A percentile compares a stretch with the other conserved stretches of the same genome.
These are phyloP conservation scores for Rhododendron henanense DNA, from an alignment of 148 eudicot species.

Conservation along the genomic window DNA sequence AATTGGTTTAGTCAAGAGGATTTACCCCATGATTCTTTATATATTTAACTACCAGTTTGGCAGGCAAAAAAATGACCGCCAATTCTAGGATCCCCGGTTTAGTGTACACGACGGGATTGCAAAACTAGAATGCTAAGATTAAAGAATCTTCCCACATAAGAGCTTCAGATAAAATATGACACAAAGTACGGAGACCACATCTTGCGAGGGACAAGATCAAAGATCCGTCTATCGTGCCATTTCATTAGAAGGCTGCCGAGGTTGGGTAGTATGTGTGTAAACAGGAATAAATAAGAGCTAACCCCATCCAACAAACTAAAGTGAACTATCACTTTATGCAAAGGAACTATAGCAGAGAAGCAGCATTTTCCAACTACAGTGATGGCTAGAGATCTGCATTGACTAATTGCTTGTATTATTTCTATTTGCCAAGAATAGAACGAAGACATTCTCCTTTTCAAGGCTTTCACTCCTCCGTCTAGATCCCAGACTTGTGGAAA, in stretches of 20 bases:
- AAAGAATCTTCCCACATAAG: neutral
- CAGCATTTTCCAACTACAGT: neutral
- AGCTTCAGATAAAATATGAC: neutral
- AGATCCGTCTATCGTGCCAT: neutral
- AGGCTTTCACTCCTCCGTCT: neutral
- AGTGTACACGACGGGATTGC: neutral
- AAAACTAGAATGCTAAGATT: neutral
- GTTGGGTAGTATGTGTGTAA: neutral
- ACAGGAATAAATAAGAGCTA: neutral
- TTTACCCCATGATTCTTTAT: neutral
- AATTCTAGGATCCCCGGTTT: neutral
- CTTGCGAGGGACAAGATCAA: neutral
- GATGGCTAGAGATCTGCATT: neutral
- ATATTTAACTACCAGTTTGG: neutral
- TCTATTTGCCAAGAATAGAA: neutral
- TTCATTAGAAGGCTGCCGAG: neutral
- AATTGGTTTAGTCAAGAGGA: neutral
- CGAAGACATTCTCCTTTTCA: neutral
- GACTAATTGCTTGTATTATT: neutral
- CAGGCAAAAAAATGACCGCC: neutral
- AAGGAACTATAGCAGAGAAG: neutral
- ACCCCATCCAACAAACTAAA: neutral
- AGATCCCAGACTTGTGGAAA: neutral
- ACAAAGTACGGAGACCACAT: neutral
- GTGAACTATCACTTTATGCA: neutral